Base-by-base conservation (phyloP, 495 filamentous ascomycete genomes). In the Tuber aestivum region DNA sequence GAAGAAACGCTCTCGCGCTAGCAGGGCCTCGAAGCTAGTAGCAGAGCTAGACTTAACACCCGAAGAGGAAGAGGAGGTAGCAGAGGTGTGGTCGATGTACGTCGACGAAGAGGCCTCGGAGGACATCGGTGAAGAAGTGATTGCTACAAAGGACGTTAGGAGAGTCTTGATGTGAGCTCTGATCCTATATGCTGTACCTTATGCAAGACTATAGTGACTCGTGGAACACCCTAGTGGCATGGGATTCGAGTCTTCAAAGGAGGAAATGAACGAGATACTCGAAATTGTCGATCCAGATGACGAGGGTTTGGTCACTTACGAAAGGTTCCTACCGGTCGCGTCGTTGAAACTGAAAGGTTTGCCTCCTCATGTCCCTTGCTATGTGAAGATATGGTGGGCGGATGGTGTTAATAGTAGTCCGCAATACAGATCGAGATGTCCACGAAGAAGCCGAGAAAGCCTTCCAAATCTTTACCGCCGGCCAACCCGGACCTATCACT, bases 11-110 rank as follows among this genome's bases (percentile, higher is more conserved):
- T 35, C 56, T 32, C 56, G 56, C 14, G 56, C 56, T 35, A 35
- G 56, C 27, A 65, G 32, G 27, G 78, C 71, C 70, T 97, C 94
- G 79, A 95, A 93, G 83, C 92, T 97, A 76, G 94, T 94, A 5
- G 92, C 92, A 83, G 92, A 95, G 77, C 90, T 97, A 87, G 88
- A 92, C 83, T 90, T 99, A 83, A 91, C 89, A 41, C 90, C 89
- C 35, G 89, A 89, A 71, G 91, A 97, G 85, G 95, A 99, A 83
- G 86, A 88, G 78, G 93, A 97, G 83, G 97, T 99, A 80, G 89
- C 89, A 80, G 94, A 97, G 84, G 94, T 94, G 23, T 99, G 95
- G 84, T 84, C 87, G 42, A 87, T 97, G 27, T 99, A 97, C 84
- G 85, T 92, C 1, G 87, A 91, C 72, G 88, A 90, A 44, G 89